Evolutionary conservation across 768 basidiomycete species (phyloP), one percentile per base, ranked within the genome.

Genomic region (Russula virescens): DNA sequence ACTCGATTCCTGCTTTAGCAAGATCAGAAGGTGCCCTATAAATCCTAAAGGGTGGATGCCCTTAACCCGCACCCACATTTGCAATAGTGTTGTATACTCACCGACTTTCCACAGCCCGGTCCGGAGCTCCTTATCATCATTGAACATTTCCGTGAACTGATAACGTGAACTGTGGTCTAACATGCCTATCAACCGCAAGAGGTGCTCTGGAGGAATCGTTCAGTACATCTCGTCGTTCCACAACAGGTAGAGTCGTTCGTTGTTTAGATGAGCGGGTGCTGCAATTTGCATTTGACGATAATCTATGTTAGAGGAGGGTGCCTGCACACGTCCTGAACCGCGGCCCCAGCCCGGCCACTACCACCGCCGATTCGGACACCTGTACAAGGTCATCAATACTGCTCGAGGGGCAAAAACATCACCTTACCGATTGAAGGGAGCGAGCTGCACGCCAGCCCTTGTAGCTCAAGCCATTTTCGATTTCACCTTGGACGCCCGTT

Each of bases 71-170:
- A 25, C n/a, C 34, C 11, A 14, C 18, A 1, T 40, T 5, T 18
- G 14, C 13, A 1, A 43, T 11, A 11, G 9, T 10, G 14, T 4
- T 46, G 9, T 23, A 16, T 38, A 86, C 95, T 75, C 65, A 93
- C 95, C 96, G 69, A 98, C 97, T 97, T 96, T 98, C 97, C 97
- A 99, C 61, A 99, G 78, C 5, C 91, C 94, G 50, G 94, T 98
- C 16, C 97, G 83, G 38, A 99, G 80, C 53, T 98, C 97, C 77
- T 96, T 97, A 74, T 98, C 94, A 54, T 97, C 97, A 71, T 99
- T 99, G 79, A 99, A 99, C 75, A 86, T 85, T 60, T 95, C 83
- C 13, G 97, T 97, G 70, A 99, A 99, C 71, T 94, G 92, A 77
- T 98, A 99, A 68, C n/a, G n/a, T n/a, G n/a, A n/a, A n/a, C 93